Evolutionary conservation across 2,329 filamentous ascomycete genomes (phyloP).

Genomic region (Diaporthe sp.): DNA sequence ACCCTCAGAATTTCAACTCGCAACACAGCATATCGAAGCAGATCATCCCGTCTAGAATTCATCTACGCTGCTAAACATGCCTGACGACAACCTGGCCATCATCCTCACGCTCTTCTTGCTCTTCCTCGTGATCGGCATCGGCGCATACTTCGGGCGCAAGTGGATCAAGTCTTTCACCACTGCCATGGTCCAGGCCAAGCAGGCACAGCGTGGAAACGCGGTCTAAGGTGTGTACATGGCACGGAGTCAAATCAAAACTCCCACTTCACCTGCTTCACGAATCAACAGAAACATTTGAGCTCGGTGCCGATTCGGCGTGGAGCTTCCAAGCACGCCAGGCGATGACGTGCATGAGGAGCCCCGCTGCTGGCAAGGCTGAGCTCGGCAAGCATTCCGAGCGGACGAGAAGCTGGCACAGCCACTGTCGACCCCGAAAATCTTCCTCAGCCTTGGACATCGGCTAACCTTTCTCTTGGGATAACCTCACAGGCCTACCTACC

Average conservation of each 20-base stretch:
- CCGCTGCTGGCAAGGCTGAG: slow-evolving; percentile 32
- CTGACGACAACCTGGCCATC: slow-evolving; percentile 46
- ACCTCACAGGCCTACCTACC: background rate
- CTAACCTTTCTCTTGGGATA: background rate
- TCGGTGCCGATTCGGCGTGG: slow-evolving; percentile 35
- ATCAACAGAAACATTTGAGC: background rate
- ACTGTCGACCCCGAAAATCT: slow-evolving; percentile 29
- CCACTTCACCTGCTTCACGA: too few species aligned
- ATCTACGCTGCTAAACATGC: slow-evolving; percentile 3
- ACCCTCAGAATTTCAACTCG: background rate
- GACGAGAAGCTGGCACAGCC: slow-evolving; percentile 23
- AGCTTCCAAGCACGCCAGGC: background rate
- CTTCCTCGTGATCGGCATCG: slow-evolving; percentile 41
- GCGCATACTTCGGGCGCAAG: slow-evolving; percentile 45
- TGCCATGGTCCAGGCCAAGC: slow-evolving; percentile 43
- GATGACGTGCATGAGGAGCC: slow-evolving; percentile 30
- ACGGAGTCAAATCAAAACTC: background rate
- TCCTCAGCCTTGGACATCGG: slow-evolving; percentile 33
- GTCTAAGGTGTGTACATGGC: slow-evolving; percentile 6
- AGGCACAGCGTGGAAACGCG: slow-evolving; percentile 37
- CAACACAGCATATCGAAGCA: background rate
- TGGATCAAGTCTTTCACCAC: slow-evolving; percentile 45
- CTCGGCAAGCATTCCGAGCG: slow-evolving; percentile 33
- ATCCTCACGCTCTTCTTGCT: slow-evolving; percentile 49
- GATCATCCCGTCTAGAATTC: background rate